Base-by-base conservation (phyloP, 371 early-diverging fungal species). In the Blyttiomyces sp. region DNA sequence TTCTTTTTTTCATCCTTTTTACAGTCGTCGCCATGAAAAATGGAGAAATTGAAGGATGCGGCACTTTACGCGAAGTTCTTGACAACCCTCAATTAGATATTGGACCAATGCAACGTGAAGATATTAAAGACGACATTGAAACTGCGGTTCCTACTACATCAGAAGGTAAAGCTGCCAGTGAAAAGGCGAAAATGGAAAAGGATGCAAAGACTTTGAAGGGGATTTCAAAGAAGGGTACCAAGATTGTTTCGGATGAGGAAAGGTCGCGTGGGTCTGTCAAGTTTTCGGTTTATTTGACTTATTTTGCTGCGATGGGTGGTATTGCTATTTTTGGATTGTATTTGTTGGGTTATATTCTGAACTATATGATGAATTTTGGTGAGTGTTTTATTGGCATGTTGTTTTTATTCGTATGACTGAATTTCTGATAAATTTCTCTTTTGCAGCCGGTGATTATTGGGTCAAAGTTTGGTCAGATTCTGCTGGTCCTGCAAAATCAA, bases 391-490 rank as follows among this genome's bases (percentile, higher is more conserved):
- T n/a, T n/a, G 59, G 59, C 16, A 13, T 58, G 9, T 24, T 21
- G 32, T 58, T 58, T 39, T 58, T 58, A 28, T 23, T 49, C 16
- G 33, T 49, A 13, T 58, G 48, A 26, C 35, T 58, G 31, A 26
- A 49, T 44, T 46, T 61, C 48, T 45, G 54, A 31, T n/a, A 53
- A 27, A 30, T 4, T 54, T 45, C 13, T 43, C 1, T 5, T 42
- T 17, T 36, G 4, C 44, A 56, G 61, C 45, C 43, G 30, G 49
- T 43, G 67, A 66, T 49, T 55, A 63, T 49, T 72, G 73, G 73
- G 53, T 72, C 34, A 72, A 72, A 39, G 57, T 43, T 34, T 72
- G 73, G 73, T 63, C 69, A 6, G 73, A 72, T 26, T 27, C 54
- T 33, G 42, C 43, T 4, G n/a, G 50, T n/a, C 11, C 52, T 11